Conservation (phyloP, 2,329 filamentous ascomycete genomes). For the Byssochlamys sp. region DNA sequence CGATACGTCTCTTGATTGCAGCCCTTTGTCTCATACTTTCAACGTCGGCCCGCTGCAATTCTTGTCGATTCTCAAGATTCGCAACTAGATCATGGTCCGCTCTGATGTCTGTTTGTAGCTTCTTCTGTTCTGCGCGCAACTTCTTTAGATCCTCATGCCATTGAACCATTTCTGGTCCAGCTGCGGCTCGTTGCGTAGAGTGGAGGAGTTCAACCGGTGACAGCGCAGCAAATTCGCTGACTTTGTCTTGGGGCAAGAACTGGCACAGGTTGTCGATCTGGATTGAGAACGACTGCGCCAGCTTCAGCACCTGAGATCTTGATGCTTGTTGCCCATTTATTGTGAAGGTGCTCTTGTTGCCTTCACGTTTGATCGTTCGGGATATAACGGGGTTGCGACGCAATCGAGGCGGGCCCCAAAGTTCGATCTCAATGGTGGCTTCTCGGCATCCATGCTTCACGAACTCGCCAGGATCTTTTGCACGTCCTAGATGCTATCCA, state of each 20-base stretch:
- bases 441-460: conserved; percentile 77
- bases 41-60: conserved; percentile 67
- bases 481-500: conserved; percentile 64
- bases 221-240: conserved; percentile 82
- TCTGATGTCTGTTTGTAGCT: conserved; percentile 48
- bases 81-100: conserved; percentile 54
- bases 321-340: conserved; percentile 57
- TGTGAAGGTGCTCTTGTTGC: conserved; percentile 70
- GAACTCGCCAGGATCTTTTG: conserved; percentile 75
- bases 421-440: conserved; percentile 81
- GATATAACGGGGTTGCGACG: conserved; percentile 62
- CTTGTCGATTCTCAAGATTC: conserved; percentile 63
- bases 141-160: conserved; percentile 68
- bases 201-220: conserved; percentile 70
- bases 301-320: conserved; percentile 55
- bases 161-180: conserved; percentile 65
- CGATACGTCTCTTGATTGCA: conserved; percentile 54
- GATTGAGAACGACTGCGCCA: conserved; percentile 67
- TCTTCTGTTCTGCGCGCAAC: conserved; percentile 60
- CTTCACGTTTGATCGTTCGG: conserved; percentile 68
- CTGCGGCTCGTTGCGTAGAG: conserved; percentile 81
- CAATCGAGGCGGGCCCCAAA: conserved; percentile 52
- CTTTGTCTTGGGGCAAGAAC: conserved; percentile 89
- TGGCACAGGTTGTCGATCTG: conserved; percentile 97
- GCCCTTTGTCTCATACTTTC: conserved; percentile 70